A percentile compares a stretch with the other conserved stretches of the same genome.
phyloP scores from a whole-genome alignment of 768 basidiomycete genomes.

The Dacryopinax primogenitus region DNA sequence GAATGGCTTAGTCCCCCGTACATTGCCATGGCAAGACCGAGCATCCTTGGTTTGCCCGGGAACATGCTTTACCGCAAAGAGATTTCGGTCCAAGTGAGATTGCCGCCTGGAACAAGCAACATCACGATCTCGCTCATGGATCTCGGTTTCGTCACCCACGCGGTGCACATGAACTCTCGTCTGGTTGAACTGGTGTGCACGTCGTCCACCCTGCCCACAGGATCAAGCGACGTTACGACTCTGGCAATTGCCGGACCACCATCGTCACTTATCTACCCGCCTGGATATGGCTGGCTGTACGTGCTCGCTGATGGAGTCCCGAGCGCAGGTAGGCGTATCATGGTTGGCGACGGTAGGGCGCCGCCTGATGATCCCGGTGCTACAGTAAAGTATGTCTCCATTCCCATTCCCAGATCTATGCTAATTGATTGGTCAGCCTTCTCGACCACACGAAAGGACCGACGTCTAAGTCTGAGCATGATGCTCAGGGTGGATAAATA shows the following conservation, averaged over 20 bases:
- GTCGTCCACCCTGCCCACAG: constrained; percentile 37
- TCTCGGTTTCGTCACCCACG: constrained; percentile 68
- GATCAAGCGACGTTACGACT: constrained; percentile 29
- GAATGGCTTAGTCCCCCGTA: constrained; percentile 82
- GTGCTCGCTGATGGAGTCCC: constrained; percentile 55
- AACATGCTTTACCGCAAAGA: not conserved
- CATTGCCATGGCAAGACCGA: constrained; percentile 47
- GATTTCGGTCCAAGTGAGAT: not conserved
- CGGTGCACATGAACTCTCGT: constrained; percentile 63
- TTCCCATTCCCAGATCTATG: not conserved
- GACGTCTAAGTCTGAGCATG: too few relatives aligned
- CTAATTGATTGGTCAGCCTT: not conserved
- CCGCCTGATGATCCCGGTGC: constrained; percentile 34
- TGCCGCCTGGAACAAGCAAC: not conserved
- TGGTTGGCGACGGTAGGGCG: constrained; percentile 53
- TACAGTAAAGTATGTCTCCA: constrained; percentile 15
- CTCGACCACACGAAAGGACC: not conserved
- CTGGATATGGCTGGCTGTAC: constrained; percentile 67
- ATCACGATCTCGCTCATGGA: constrained; percentile 55
- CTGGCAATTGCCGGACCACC: constrained; percentile 56
- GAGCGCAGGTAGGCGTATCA: constrained; percentile 46
- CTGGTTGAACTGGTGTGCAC: constrained; percentile 56
- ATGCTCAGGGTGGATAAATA: too few relatives aligned
- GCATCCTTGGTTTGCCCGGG: constrained; percentile 27
- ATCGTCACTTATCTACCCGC: constrained; percentile 53